Percentiles rank a stretch among this genome's conserved stretches.
Conservation (phyloP, 2,329 filamentous ascomycete genomes). For the Ascochyta clinopodiicola region DNA sequence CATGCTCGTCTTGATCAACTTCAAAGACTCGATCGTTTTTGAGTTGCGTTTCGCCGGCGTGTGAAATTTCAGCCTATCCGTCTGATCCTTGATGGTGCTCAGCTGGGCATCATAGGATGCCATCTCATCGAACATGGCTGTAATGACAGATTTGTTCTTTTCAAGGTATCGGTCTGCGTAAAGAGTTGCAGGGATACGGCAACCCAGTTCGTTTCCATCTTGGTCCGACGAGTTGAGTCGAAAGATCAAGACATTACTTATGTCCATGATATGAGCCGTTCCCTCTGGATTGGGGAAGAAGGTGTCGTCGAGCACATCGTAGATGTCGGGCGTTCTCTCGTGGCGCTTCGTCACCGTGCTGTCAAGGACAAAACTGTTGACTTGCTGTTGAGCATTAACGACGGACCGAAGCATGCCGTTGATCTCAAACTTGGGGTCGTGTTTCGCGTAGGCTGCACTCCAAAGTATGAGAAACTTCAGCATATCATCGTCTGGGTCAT, state of each 20-base stretch:
- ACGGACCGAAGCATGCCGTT: conserved; percentile 54
- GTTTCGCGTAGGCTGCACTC: conserved; percentile 54
- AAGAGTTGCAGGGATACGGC: conserved; percentile 61
- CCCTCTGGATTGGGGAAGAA: conserved; percentile 48
- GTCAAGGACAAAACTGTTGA: conserved; percentile 41
- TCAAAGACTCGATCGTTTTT: conserved; percentile 44
- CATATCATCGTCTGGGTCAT: conserved; percentile 47
- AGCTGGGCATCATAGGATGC: conserved; percentile 38
- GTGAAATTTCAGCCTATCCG: conserved; percentile 47
- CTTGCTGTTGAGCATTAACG: conserved; percentile 40
- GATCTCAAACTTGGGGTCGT: conserved; percentile 51
- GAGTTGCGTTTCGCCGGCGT: conserved; percentile 32
- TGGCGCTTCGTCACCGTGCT: conserved; percentile 30
- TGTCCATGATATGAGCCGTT: conserved; percentile 39
- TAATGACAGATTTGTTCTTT: conserved; percentile 56
- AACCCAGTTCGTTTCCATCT: conserved; percentile 48
- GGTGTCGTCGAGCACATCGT: conserved; percentile 60
- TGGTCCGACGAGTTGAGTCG: conserved; percentile 39
- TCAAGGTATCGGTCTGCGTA: conserved; percentile 68
- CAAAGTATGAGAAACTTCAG: conserved; percentile 59
- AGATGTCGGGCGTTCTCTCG: conserved; percentile 52
- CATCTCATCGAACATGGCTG: conserved; percentile 55
- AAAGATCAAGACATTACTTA: conserved; percentile 63
- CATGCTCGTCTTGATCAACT: conserved; percentile 50
- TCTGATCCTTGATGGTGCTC: conserved; percentile 42